These are phyloP conservation scores for Colletotrichum falcatum DNA, from an alignment of 2,329 filamentous ascomycete species.

Conservation along the genomic window DNA sequence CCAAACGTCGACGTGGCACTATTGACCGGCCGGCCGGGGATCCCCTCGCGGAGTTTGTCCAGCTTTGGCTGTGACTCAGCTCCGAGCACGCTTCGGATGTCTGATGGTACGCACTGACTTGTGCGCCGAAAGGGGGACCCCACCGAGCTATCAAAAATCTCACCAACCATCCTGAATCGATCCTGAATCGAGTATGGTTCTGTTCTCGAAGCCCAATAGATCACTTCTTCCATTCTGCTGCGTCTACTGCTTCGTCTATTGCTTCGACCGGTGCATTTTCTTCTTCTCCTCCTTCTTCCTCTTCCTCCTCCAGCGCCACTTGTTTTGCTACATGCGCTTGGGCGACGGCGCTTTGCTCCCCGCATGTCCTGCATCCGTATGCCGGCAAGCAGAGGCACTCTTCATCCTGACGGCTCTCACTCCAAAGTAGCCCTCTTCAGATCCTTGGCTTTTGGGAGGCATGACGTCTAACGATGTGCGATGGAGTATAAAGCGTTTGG, in stretches of 20 bases:
- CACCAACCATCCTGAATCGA: conserved; percentile 23
- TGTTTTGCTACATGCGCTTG: conserved; percentile 17
- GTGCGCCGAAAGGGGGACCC: background rate
- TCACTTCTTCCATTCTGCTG: conserved; percentile 7
- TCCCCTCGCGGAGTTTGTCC: conserved; percentile 23
- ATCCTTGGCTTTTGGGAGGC: conserved; percentile 18
- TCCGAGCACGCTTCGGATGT: conserved; percentile 1
- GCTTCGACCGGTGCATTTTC: no score
- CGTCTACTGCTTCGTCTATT: no score
- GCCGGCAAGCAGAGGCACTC: background rate
- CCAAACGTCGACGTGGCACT: conserved; percentile 28
- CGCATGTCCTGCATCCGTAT: conserved; percentile 8
- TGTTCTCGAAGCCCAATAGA: conserved; percentile 36
- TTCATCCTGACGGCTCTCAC: conserved; percentile 23
- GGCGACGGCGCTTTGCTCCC: conserved; percentile 9
- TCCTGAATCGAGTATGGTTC: no score
- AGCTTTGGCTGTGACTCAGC: background rate
- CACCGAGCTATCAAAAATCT: conserved; percentile 8
- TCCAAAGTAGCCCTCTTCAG: conserved; percentile 9
- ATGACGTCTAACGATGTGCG: conserved; percentile 25
- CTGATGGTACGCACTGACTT: conserved; percentile 2
- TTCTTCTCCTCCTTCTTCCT: no score
- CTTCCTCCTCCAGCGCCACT: background rate
- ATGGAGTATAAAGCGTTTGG: conserved; percentile 19
- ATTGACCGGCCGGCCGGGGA: conserved; percentile 30